These are phyloP conservation scores for Mycena leptocephala DNA, from an alignment of 768 basidiomycete genomes.

Conservation along the genomic window DNA sequence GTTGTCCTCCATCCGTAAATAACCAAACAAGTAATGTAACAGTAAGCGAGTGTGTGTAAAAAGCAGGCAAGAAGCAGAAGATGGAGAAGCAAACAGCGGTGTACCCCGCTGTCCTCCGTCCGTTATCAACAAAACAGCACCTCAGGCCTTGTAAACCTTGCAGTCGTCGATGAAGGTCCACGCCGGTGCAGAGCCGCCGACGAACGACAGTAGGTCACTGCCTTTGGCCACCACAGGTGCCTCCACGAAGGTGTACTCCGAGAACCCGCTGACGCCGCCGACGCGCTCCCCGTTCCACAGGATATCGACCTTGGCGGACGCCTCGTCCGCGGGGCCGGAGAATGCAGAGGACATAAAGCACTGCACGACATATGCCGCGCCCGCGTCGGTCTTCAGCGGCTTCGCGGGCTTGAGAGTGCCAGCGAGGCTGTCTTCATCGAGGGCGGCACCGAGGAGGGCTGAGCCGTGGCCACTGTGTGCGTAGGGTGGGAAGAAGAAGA, in stretches of 20 bases:
- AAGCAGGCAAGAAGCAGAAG: no score
- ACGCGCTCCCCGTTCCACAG: slow-evolving; percentile 50
- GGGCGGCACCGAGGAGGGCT: no score
- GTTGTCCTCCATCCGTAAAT: no score
- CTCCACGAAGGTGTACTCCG: slow-evolving; percentile 55
- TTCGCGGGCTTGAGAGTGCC: slow-evolving; percentile 56
- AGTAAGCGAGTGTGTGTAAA: no score
- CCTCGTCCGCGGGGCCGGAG: no score
- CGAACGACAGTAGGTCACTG: slow-evolving; percentile 56
- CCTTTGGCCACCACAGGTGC: slow-evolving; percentile 51
- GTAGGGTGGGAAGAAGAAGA: slow-evolving; percentile 60
- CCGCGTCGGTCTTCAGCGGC: slow-evolving; percentile 50
- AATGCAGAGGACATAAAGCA: no score
- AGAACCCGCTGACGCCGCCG: slow-evolving; percentile 53
- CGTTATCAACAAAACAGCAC: neutral
- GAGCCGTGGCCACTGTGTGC: slow-evolving; percentile 58
- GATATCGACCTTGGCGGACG: no score
- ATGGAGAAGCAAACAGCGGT: no score
- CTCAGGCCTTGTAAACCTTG: slow-evolving; percentile 33
- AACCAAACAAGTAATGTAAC: no score
- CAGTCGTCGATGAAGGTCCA: slow-evolving; percentile 67
- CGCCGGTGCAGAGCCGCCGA: slow-evolving; percentile 61
- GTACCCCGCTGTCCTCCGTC: no score
- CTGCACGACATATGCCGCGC: no score
- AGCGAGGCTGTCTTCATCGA: slow-evolving; percentile 51